Evolutionary conservation across 805 yeast genomes (phyloP).

Genomic region (Monosporozyma servazzii): DNA sequence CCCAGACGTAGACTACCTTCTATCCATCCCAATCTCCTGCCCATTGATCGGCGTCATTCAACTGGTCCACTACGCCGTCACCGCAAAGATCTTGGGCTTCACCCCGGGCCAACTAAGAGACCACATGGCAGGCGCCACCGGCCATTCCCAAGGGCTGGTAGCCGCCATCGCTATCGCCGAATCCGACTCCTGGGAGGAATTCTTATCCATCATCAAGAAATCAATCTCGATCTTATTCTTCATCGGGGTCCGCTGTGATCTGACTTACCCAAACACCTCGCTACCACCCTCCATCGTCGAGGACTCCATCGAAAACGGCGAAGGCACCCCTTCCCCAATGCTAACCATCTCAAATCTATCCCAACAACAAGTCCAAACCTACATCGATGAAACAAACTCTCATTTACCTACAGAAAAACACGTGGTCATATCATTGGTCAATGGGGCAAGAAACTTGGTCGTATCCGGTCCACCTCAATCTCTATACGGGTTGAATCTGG

Average conservation of each 20-base stretch:
- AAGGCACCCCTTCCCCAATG: constrained; percentile 97
- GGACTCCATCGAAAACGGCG: constrained; percentile 88
- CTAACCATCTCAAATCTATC: constrained; percentile 85
- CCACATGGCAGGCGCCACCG: constrained; percentile 65
- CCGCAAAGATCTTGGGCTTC: constrained; percentile 74
- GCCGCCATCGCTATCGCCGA: constrained; percentile 88
- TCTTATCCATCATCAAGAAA: constrained; percentile 59
- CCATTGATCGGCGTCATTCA: constrained; percentile 97
- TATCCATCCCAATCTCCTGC: constrained; percentile 88
- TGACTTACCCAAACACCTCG: constrained; percentile 85
- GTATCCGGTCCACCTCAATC: constrained; percentile 98
- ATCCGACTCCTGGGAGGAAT: constrained; percentile 77
- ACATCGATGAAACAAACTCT: constrained; percentile 78
- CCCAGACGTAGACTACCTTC: constrained; percentile 80
- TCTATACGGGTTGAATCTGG: constrained; percentile 85
- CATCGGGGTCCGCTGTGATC: constrained; percentile 87
- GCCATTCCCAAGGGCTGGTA: constrained; percentile 86
- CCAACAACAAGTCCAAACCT: constrained; percentile 64
- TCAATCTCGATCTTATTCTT: constrained; percentile 82
- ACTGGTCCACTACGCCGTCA: constrained; percentile 83
- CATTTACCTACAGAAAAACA: constrained; percentile 90
- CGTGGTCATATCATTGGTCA: constrained; percentile 79
- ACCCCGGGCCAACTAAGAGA: constrained; percentile 83
- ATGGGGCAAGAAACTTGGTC: constrained; percentile 93
- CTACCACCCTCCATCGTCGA: constrained; percentile 87